A percentile compares a stretch with the other conserved stretches of the same genome.
phyloP scores from a whole-genome alignment of 2,329 filamentous ascomycete species.

The Pseudocercospora fijiensis region DNA sequence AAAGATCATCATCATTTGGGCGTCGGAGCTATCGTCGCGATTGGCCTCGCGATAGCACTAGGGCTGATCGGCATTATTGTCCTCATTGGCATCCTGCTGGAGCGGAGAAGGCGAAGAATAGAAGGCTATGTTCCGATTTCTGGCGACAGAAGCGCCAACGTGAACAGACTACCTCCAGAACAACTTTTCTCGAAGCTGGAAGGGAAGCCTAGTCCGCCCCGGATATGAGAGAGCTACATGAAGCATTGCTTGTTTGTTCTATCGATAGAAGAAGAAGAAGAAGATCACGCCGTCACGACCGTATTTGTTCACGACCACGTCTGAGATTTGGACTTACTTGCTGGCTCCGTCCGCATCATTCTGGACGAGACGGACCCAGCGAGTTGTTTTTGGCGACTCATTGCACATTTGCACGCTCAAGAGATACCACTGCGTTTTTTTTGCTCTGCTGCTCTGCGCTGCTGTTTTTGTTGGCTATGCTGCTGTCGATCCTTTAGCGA shows the following conservation, averaged over 20 bases:
- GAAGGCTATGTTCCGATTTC: slow-evolving; percentile 76
- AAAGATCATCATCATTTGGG: slow-evolving; percentile 58
- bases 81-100: slow-evolving; percentile 69
- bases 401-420: slow-evolving; percentile 9
- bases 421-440: slow-evolving; percentile 15
- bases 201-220: slow-evolving; percentile 28
- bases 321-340: slow-evolving; percentile 7
- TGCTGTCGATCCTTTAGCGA: background rate
- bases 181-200: slow-evolving; percentile 34
- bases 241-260: slow-evolving; percentile 8
- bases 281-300: slow-evolving; percentile 14
- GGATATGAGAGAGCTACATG: slow-evolving; percentile 21
- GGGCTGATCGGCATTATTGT: slow-evolving; percentile 76
- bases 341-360: background rate
- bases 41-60: slow-evolving; percentile 75
- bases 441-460: too few species aligned
- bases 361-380: background rate
- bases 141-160: slow-evolving; percentile 48
- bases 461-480: slow-evolving; percentile 1
- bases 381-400: slow-evolving; percentile 7
- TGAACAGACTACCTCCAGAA: slow-evolving; percentile 53
- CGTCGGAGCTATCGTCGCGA: slow-evolving; percentile 75
- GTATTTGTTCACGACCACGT: slow-evolving; percentile 10
- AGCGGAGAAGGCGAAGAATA: slow-evolving; percentile 71
- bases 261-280: slow-evolving; percentile 8